Percentiles rank a stretch among this genome's conserved stretches.
Evolutionary conservation across 257 asterid genomes (phyloP).

Genomic region (Rhazya stricta): DNA sequence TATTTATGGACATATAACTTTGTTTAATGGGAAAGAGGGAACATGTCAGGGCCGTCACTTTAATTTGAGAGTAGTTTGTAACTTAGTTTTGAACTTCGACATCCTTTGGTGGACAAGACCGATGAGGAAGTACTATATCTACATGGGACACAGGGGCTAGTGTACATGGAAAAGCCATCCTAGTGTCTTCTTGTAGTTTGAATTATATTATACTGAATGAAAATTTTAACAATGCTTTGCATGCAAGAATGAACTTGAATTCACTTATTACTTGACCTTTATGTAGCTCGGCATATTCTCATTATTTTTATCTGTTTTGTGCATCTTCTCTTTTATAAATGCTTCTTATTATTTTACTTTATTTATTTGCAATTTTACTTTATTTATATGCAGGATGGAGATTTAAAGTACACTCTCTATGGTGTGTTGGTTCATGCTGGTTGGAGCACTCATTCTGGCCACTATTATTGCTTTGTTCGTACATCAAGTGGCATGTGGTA

Average conservation of each 20-base stretch:
- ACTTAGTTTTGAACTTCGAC: neutral
- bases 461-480: constrained; percentile 94
- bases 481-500: constrained; percentile 99
- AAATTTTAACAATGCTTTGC: neutral
- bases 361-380: constrained; percentile 1
- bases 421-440: constrained; percentile 99
- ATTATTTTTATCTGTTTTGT: neutral
- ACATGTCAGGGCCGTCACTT: no score
- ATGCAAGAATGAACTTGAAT: neutral
- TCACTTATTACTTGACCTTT: neutral
- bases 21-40: no score
- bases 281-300: neutral
- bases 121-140: neutral
- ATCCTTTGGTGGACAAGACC: neutral
- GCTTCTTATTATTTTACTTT: constrained; percentile 7
- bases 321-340: constrained; percentile 7
- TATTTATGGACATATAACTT: no score
- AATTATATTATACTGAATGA: neutral
- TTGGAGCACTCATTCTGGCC: constrained; percentile 96
- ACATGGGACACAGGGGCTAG: neutral
- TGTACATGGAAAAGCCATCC: neutral
- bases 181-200: neutral
- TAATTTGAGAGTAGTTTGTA: no score
- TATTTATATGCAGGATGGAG: constrained; percentile 59
- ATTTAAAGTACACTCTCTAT: constrained; percentile 79